phyloP scores from a whole-genome alignment of 2,329 filamentous ascomycete species.

The Coniochaeta sp. region DNA sequence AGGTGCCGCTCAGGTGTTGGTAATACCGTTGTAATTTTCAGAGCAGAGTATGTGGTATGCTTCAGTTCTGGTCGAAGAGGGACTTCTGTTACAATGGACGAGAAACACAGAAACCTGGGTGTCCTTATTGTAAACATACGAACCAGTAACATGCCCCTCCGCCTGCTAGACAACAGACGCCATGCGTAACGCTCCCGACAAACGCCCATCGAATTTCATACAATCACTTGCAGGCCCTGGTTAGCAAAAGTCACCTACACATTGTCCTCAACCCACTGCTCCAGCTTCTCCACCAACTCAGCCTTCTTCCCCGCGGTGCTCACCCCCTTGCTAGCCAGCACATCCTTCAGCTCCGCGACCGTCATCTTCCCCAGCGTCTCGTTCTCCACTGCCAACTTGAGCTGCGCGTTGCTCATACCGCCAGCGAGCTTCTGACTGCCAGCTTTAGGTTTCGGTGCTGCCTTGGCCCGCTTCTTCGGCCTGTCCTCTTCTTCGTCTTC shows the following conservation, averaged over 20 bases:
- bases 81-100: no score
- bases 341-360: conserved; percentile 43
- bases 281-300: conserved; percentile 47
- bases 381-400: conserved; percentile 36
- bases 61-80: no score
- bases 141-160: no score
- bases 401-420: conserved; percentile 35
- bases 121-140: no score
- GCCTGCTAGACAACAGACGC: no score
- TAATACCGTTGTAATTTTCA: no score
- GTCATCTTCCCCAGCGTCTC: conserved; percentile 46
- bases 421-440: conserved; percentile 21
- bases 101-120: no score
- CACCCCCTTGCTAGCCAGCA: conserved; percentile 39
- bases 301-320: conserved; percentile 45
- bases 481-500: conserved; percentile 26
- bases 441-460: conserved; percentile 18
- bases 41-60: no score
- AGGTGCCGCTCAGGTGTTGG: no score
- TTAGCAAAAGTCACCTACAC: conserved; percentile 8
- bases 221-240: background rate
- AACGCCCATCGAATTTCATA: background rate
- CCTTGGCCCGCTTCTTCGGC: conserved; percentile 39
- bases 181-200: background rate
- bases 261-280: conserved; percentile 49